These are phyloP conservation scores for Phyllosticta citrichinensis DNA, from an alignment of 2,329 filamentous ascomycete genomes.

Conservation along the genomic window DNA sequence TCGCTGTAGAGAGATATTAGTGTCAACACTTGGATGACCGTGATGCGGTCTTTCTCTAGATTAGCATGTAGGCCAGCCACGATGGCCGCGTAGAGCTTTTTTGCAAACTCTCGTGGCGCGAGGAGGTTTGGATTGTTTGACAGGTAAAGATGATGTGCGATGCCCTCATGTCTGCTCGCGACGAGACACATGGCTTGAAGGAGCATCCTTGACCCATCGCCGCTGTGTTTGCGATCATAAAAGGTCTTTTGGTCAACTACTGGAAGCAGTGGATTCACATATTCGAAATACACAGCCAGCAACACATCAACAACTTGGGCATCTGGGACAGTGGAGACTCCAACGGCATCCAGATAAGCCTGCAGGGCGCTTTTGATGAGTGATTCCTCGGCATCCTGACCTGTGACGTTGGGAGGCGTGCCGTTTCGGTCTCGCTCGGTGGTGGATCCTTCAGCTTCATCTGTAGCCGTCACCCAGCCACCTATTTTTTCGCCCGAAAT, in stretches of 20 bases:
- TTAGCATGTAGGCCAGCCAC: slow-evolving; percentile 32
- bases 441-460: slow-evolving; percentile 13
- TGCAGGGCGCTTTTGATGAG: slow-evolving; percentile 23
- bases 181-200: slow-evolving; percentile 39
- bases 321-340: slow-evolving; percentile 25
- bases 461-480: slow-evolving; percentile 24
- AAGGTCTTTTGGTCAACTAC: slow-evolving; percentile 36
- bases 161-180: slow-evolving; percentile 37
- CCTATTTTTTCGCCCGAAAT: slow-evolving; percentile 18
- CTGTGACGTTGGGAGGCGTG: background rate
- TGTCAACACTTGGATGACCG: slow-evolving; percentile 37
- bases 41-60: slow-evolving; percentile 35
- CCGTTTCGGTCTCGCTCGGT: background rate
- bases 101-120: slow-evolving; percentile 35
- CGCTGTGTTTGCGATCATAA: slow-evolving; percentile 25
- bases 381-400: background rate
- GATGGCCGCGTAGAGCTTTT: slow-evolving; percentile 33
- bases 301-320: slow-evolving; percentile 27
- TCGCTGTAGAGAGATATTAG: slow-evolving; percentile 39
- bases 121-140: slow-evolving; percentile 24
- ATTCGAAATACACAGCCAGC: slow-evolving; percentile 36
- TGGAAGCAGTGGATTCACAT: slow-evolving; percentile 38
- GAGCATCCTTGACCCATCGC: slow-evolving; percentile 28
- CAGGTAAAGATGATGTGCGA: slow-evolving; percentile 31
- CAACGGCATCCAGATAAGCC: slow-evolving; percentile 28